Base-by-base conservation (phyloP, 495 filamentous ascomycete genomes). In the Jackrogersella multiformis region DNA sequence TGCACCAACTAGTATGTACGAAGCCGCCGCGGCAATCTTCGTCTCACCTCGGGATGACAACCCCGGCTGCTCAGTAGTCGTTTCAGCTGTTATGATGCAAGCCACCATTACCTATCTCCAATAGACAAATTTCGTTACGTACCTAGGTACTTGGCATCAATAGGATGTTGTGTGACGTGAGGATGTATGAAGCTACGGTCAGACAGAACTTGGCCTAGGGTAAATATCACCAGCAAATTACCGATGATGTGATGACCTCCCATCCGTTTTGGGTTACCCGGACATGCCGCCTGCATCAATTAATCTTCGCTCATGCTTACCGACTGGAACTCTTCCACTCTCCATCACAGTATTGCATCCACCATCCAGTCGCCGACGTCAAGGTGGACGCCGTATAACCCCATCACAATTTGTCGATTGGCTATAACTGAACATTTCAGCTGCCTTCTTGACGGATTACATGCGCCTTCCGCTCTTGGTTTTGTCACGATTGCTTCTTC, bases 401-500 rank as follows among this genome's bases (percentile, higher is more conserved):
- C 26, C 34, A 64, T 57, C 59, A 35, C 28, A 5, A 35, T n/a
- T 9, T 4, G n/a, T 53, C 45, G 1, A 65, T 58, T 65, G 62
- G 62, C 54, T 58, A 20, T 44, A 12, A 12, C 18, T 26, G 35
- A 7, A 48, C 16, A 23, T 34, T 21, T 12, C 20, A n/a, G 18
- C 32, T 12, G 32, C 35, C 26, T 38, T 42, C 44, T 35, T 53
- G 5, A 13, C 26, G 20, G 6, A 4, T 26, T 23, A 24, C 30
- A 9, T 61, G 26, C 48, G n/a, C 3, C 32, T 53, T 61, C 58
- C 41, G 58, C 58, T 53, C 15, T 23, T 9, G 12, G 35, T 1
- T 32, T 10, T 6, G 18, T n/a, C 13, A 53, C 52, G 61, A 44
- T 53, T 44, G 41, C 26, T 1, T 23, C 18, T 23, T 16, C 16